Evolutionary conservation across 306 rosid genomes (phyloP).

Genomic region (Spatholobus suberectus): DNA sequence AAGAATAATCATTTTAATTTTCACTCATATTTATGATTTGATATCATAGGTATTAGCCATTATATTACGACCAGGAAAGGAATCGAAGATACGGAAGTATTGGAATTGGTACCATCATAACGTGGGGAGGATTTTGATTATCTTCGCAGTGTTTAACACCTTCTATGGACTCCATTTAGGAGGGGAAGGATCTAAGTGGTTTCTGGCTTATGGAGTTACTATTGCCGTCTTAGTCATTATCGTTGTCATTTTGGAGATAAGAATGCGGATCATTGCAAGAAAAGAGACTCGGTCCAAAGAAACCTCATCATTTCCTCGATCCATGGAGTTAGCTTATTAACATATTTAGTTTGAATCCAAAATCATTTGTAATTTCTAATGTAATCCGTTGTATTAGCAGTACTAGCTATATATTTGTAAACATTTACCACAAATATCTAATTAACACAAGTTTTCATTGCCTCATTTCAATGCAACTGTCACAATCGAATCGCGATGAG

Average conservation of each 20-base stretch:
- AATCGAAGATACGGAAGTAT: slow-evolving; percentile 38
- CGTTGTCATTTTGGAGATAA: slow-evolving; percentile 26
- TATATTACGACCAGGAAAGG: not conserved
- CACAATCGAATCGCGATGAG: no score
- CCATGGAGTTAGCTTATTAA: slow-evolving; percentile 21
- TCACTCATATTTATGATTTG: not conserved
- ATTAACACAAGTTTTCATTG: not conserved
- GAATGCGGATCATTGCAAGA: slow-evolving; percentile 24
- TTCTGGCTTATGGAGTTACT: slow-evolving; percentile 35
- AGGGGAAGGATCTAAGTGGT: slow-evolving; percentile 42
- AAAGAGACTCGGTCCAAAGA: not conserved
- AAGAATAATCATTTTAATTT: not conserved
- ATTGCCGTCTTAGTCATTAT: slow-evolving; percentile 20
- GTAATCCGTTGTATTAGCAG: not conserved
- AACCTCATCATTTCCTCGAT: not conserved
- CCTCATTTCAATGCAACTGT: no score
- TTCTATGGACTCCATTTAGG: slow-evolving; percentile 46
- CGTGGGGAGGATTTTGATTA: slow-evolving; percentile 42
- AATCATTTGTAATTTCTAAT: not conserved
- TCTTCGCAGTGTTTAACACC: slow-evolving; percentile 29
- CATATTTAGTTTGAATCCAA: not conserved
- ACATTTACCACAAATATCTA: no score
- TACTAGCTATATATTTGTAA: not conserved
- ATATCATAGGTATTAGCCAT: slow-evolving; percentile 33
- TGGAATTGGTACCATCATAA: slow-evolving; percentile 52